These are phyloP conservation scores for Talaromyces sp. DNA, from an alignment of 2,329 filamentous ascomycete species.

Conservation along the genomic window DNA sequence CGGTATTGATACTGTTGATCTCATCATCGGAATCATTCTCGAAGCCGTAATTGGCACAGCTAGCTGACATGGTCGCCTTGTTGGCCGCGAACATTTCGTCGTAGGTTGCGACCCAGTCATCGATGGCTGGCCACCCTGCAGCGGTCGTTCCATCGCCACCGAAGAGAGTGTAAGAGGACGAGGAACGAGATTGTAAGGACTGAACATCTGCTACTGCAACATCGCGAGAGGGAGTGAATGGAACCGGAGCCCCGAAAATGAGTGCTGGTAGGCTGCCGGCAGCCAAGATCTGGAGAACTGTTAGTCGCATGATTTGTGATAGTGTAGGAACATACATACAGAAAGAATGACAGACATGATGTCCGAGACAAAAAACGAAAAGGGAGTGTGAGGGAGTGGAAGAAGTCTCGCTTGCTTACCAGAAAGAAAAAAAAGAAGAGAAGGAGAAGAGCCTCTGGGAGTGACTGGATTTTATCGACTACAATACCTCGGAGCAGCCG, in stretches of 20 bases:
- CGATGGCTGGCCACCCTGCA: constrained; percentile 31
- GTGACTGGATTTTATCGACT: background rate
- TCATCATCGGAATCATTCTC: constrained; percentile 22
- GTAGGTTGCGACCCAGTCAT: constrained; percentile 26
- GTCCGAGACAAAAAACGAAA: constrained; percentile 8
- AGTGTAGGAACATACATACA: background rate
- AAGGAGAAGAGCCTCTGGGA: background rate
- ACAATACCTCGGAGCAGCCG: background rate
- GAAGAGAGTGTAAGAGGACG: constrained; percentile 15
- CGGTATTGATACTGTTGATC: constrained; percentile 25
- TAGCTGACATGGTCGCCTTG: constrained; percentile 11
- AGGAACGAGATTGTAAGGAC: constrained; percentile 11
- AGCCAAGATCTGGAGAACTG: constrained; percentile 14
- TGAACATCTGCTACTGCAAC: constrained; percentile 11
- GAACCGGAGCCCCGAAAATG: constrained; percentile 18
- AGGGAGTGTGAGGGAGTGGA: constrained; percentile 16
- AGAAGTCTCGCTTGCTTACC: constrained; percentile 20
- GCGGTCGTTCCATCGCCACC: constrained; percentile 14
- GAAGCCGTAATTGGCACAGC: constrained; percentile 12
- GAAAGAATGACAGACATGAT: constrained; percentile 20
- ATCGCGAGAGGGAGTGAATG: constrained; percentile 17
- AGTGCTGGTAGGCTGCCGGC: constrained; percentile 19
- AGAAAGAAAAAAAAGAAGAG: constrained; percentile 3
- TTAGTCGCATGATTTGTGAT: background rate
- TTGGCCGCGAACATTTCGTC: constrained; percentile 16